These are phyloP conservation scores for Sordaria brevicollis DNA, from an alignment of 495 filamentous ascomycete genomes.

Conservation along the genomic window DNA sequence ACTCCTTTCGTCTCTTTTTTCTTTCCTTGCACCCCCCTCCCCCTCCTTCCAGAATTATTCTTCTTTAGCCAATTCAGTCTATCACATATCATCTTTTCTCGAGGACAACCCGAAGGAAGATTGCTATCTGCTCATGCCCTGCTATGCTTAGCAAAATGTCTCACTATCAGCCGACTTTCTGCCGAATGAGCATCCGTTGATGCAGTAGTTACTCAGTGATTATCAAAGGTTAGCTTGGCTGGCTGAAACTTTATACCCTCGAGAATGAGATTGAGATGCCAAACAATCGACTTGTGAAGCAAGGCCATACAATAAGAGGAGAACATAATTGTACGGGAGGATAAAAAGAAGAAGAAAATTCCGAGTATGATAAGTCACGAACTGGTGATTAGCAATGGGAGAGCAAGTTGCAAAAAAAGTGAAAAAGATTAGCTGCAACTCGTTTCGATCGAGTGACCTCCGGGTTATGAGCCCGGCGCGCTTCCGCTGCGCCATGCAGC, in stretches of 20 bases:
- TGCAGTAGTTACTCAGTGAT: not conserved
- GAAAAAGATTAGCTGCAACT: conserved; percentile 1
- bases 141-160: no score
- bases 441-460: conserved; percentile 9
- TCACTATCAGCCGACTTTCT: not conserved
- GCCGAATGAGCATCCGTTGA: not conserved
- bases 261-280: not conserved
- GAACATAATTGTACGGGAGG: not conserved
- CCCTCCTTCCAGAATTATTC: not conserved
- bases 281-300: not conserved
- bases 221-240: not conserved
- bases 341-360: not conserved
- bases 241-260: not conserved
- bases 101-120: not conserved
- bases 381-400: not conserved
- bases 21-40: not conserved
- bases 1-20: not conserved
- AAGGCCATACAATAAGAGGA: not conserved
- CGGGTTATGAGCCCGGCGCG: conserved; percentile 10
- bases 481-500: conserved; percentile 10
- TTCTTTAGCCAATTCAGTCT: not conserved
- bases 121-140: not conserved
- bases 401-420: not conserved
- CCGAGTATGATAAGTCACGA: not conserved
- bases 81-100: not conserved